Evolutionary conservation across 2,329 filamentous ascomycete genomes (phyloP), one percentile per base, ranked within the genome.

Genomic region (Alternaria hordeiaustralica): DNA sequence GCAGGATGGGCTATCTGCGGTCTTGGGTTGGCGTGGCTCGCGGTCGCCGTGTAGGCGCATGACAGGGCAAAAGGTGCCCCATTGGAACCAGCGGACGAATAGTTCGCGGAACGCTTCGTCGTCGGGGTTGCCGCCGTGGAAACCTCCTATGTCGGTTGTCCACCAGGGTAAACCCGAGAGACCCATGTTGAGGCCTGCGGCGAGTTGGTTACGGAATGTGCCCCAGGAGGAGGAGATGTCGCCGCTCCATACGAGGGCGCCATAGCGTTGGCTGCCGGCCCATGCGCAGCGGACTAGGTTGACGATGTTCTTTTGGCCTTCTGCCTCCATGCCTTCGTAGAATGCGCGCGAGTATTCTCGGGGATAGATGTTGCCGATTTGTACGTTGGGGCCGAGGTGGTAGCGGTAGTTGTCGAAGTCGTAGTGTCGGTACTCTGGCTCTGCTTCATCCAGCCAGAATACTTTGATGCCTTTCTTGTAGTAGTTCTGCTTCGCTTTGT

Each of bases 141-240:
- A 91, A 1, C 89, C 89, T 2, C 89, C 89, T 56, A 91, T 91
- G 68, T 91, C 89, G 1, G 89, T 91, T 0, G 89, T 91, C 87
- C 88, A 91, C 88, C 88, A 90, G 0, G 88, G 85, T 10, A 91
- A 83, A 0, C 89, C 89, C 0, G 87, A 82, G 5, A 91, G 78
- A 0, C 88, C 89, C 86, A 90, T 90, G 71, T 89, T 89, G 20
- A 91, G 79, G 0, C 89, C 89, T 0, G 89, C 89, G 0, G 87
- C 82, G 3, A 91, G 79, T 73, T 91, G 88, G 61, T 87, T 84
- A 4, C 86, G 83, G 51, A 90, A 82, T 25, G 83, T 87, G 3
- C 75, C 76, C 89, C 89, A 91, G 0, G 86, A 88, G 0, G 85
- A 88, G 0, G 88, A 89, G 61, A 91, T 89, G 70, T 91, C 89